Evolutionary conservation across 2,329 filamentous ascomycete species (phyloP), one percentile per base, ranked within the genome.

Genomic region (Exutisphaerella laricina): DNA sequence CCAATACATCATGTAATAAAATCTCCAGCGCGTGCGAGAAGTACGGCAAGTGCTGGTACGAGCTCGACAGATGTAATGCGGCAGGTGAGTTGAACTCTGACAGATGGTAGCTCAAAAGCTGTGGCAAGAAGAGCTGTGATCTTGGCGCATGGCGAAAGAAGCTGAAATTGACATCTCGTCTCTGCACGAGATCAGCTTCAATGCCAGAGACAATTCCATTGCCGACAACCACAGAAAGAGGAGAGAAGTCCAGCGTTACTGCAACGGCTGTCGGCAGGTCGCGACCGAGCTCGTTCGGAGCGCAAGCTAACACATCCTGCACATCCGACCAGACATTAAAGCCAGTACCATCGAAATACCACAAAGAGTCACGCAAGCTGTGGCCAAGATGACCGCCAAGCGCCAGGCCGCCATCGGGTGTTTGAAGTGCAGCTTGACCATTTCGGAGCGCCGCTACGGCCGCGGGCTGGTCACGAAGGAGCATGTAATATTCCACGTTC

Each of bases 11-110:
- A 61, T 98, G 92, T 9, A 98, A 73, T 14, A 98, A 74, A 31
- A 98, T 80, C 64, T 98, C 92, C 20, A 98, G 74, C 0, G 86
- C 90, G 60, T 98, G 92, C 0, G 89, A 78, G 60, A 97, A 95
- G 62, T 98, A 98, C 39, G 86, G 84, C 3, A 98, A 73, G 45
- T 86, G 75, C 56, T 89, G 82, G 60, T 95, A 97, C 55, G 89
- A 84, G 55, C 86, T 83, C 5, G 88, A 87, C 10, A 97, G 71
- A 45, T 82, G 81, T 32, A 94, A 75, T 0, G 92, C 92, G 31
- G 87, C 85, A 1, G 82, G 74, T n/a, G 82, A 83, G 59, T 86
- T 84, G 61, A 85, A 84, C 46, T 82, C 76, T 18, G 78, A 74
- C 13, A 98, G 72, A 58, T 92, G 83, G 57, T 86, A 82, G 23